Percentiles rank a stretch among this genome's conserved stretches.
Conservation (phyloP, 2,329 filamentous ascomycete genomes). For the Phoma herbarum region DNA sequence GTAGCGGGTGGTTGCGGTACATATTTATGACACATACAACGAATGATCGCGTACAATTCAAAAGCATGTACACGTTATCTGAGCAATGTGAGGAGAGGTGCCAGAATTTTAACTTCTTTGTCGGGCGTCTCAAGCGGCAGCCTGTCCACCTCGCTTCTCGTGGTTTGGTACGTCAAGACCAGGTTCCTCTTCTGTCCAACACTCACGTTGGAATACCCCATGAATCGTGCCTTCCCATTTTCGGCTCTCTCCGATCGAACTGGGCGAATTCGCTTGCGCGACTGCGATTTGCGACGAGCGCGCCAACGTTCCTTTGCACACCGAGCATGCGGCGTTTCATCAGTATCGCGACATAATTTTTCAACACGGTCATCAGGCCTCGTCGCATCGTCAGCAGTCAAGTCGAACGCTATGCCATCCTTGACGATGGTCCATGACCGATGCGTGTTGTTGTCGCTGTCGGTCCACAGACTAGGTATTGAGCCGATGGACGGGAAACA, state of each 20-base stretch:
- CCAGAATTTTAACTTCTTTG: not conserved
- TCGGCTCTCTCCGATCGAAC: not conserved
- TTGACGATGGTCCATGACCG: not conserved
- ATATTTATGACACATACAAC: constrained; percentile 8
- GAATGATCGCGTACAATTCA: not conserved
- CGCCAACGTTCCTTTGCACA: not conserved
- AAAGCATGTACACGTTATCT: not conserved
- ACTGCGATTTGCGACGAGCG: not conserved
- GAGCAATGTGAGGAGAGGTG: not conserved
- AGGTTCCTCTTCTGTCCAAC: not conserved
- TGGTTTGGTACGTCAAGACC: not conserved
- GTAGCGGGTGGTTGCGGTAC: constrained; percentile 3
- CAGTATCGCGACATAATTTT: not conserved
- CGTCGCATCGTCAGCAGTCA: not conserved
- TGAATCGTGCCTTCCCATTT: not conserved
- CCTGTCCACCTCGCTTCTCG: not conserved
- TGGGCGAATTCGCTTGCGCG: not conserved
- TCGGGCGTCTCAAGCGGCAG: not conserved
- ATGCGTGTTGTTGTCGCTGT: not conserved
- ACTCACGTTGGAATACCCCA: not conserved
- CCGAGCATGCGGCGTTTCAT: not conserved
- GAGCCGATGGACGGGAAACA: not conserved
- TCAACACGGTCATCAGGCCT: not conserved
- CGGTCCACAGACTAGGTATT: not conserved
- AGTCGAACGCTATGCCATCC: not conserved